Evolutionary conservation across 2,329 filamentous ascomycete genomes (phyloP), one percentile per base, ranked within the genome.

Genomic region (Colletotrichum abscissum): DNA sequence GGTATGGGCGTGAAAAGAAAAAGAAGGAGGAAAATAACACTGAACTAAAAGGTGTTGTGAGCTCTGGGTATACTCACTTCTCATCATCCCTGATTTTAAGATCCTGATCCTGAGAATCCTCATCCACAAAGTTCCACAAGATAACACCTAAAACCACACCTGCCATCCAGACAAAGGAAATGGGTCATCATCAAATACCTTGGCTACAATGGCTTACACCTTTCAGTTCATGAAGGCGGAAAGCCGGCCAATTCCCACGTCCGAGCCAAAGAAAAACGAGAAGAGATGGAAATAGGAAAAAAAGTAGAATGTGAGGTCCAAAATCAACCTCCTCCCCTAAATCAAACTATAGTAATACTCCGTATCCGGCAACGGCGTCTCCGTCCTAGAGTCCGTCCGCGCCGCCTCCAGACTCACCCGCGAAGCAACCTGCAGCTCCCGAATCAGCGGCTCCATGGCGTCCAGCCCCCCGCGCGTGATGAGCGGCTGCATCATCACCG

Each of bases 381-480:
- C 58, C 35, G 12, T 60, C 46, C 38, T 63, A 9, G 42, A 19
- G 5, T 63, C 67, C 19, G 66, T 64, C 52, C 66, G 62, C 38
- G 58, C 46, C 30, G 56, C 49, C 69, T 75, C 74, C 33, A 66
- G 69, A 57, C 74, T 75, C 11, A 75, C 64, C 28, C 74, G 49
- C 57, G 74, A 67, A 19, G 72, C 74, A 6, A 63, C 26, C n/a
- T 72, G 68, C 11, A 87, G 76, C 77, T 86, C 84, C 67, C 83
- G 80, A 83, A 86, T 87, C 59, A 87, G 74, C 9, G 85, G 84
- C 77, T 86, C 85, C 26, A 87, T 81, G 5, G 80, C 78, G 30
- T 83, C 84, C 68, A 86, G 76, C 5, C 83, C 81, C 60, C 79
- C 66, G 22, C 56, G 59, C 22, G 42, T 54, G 30, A 38, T 19